phyloP scores from a whole-genome alignment of 1,139 yeast genomes.

The Trichomonascaceae sp. region DNA sequence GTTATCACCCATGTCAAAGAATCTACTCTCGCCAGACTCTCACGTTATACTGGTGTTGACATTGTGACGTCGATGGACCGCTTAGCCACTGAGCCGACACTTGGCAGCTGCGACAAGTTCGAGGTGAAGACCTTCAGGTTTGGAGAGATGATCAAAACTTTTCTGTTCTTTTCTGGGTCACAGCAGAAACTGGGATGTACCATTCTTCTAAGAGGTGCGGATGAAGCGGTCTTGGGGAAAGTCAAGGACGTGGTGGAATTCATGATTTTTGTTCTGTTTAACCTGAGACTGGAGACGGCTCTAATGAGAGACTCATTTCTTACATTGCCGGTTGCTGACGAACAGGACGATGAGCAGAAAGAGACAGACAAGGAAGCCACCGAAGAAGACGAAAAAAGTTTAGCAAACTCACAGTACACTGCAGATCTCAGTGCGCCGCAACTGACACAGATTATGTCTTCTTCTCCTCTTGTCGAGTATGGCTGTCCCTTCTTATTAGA shows the following conservation, averaged over 20 bases:
- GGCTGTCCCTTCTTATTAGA: slow-evolving; percentile 50
- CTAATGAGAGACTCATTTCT: slow-evolving; percentile 65
- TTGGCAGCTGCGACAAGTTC: slow-evolving; percentile 65
- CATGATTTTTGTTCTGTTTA: slow-evolving; percentile 62
- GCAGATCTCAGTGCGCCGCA: slow-evolving; percentile 40
- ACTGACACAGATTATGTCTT: slow-evolving; percentile 41
- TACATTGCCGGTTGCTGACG: slow-evolving; percentile 27
- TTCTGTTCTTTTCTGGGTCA: slow-evolving; percentile 66
- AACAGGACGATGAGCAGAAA: slow-evolving; percentile 3
- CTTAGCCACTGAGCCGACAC: slow-evolving; percentile 40
- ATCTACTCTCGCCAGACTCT: slow-evolving; percentile 66
- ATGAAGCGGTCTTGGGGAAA: slow-evolving; percentile 40
- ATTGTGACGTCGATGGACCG: slow-evolving; percentile 57
- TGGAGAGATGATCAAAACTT: slow-evolving; percentile 49
- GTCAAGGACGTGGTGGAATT: slow-evolving; percentile 74
- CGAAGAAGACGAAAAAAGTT: slow-evolving; percentile 1
- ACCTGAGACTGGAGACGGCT: slow-evolving; percentile 69
- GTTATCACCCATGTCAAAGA: slow-evolving; percentile 74
- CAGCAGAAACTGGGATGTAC: slow-evolving; percentile 70
- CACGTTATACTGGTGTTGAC: slow-evolving; percentile 74
- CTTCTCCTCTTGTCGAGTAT: slow-evolving; percentile 65
- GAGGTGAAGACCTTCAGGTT: slow-evolving; percentile 52
- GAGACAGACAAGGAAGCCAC: slow-evolving; percentile 4
- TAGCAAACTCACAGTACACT: slow-evolving; percentile 23
- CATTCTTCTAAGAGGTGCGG: slow-evolving; percentile 65